Conservation (phyloP, 495 filamentous ascomycete species). For the Trichoderma gamsii region DNA sequence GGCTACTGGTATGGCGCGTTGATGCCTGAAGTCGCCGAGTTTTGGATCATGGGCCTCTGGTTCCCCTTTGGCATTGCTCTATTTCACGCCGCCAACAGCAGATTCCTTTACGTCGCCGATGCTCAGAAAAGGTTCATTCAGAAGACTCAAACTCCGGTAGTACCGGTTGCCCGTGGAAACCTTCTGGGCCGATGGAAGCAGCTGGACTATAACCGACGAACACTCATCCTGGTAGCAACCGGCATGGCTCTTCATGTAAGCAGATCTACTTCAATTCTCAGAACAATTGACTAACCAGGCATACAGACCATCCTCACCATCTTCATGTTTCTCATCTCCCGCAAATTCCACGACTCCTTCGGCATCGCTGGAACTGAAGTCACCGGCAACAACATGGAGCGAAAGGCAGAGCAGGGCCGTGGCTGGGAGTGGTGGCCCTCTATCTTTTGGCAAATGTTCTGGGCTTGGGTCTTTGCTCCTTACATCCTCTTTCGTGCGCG, state of each 20-base stretch:
- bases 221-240: constrained; percentile 34
- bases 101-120: constrained; percentile 50
- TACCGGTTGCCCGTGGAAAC: constrained; percentile 21
- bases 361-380: constrained; percentile 26
- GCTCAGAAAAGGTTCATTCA: constrained; percentile 34
- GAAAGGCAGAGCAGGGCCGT: constrained; percentile 29
- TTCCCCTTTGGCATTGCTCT: constrained; percentile 58
- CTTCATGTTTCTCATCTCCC: constrained; percentile 54
- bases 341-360: constrained; percentile 45
- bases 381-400: constrained; percentile 41
- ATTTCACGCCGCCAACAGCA: constrained; percentile 57
- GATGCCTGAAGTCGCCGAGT: constrained; percentile 42
- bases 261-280: not conserved
- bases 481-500: constrained; percentile 26
- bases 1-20: constrained; percentile 50
- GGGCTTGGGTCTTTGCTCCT: constrained; percentile 45
- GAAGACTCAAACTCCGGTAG: constrained; percentile 21
- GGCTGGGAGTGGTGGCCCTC: constrained; percentile 60
- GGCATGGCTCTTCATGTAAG: constrained; percentile 44
- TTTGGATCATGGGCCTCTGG: constrained; percentile 63
- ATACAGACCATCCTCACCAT: constrained; percentile 46
- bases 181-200: constrained; percentile 25
- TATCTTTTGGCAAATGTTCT: constrained; percentile 50
- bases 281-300: constrained; percentile 16
- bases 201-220: constrained; percentile 32